Conservation (phyloP, 225 moss, liverwort and hornwort genomes). For the Straminergon stramineum region DNA sequence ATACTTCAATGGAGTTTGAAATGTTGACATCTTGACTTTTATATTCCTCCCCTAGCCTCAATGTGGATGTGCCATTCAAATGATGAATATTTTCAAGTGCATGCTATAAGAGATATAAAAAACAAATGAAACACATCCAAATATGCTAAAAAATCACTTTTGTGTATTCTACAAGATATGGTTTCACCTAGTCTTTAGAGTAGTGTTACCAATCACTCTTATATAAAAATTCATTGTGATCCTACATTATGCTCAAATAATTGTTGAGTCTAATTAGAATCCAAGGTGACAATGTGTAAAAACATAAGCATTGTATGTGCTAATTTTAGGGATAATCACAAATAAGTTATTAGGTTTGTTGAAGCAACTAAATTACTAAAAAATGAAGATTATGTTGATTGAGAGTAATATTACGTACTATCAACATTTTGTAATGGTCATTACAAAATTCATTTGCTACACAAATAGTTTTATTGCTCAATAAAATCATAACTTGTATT, state of each 20-base stretch:
- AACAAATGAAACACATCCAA: background rate
- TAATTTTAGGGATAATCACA: accelerated
- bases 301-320: background rate
- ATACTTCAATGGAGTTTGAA: background rate
- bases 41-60: background rate
- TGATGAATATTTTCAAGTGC: accelerated
- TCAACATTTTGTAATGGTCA: background rate
- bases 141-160: background rate
- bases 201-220: accelerated
- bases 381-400: background rate
- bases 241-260: background rate
- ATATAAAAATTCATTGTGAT: background rate
- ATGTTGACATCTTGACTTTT: background rate
- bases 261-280: accelerated
- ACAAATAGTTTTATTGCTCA: background rate
- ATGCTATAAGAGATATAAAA: accelerated
- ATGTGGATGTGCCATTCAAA: background rate
- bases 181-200: background rate
- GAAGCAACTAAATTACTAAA: background rate
- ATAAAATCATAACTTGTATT: background rate
- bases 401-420: accelerated
- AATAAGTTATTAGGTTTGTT: background rate
- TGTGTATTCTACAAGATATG: background rate
- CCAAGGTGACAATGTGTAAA: background rate
- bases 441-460: background rate